These are phyloP conservation scores for Calycina marina DNA, from an alignment of 2,329 filamentous ascomycete species.

Conservation along the genomic window DNA sequence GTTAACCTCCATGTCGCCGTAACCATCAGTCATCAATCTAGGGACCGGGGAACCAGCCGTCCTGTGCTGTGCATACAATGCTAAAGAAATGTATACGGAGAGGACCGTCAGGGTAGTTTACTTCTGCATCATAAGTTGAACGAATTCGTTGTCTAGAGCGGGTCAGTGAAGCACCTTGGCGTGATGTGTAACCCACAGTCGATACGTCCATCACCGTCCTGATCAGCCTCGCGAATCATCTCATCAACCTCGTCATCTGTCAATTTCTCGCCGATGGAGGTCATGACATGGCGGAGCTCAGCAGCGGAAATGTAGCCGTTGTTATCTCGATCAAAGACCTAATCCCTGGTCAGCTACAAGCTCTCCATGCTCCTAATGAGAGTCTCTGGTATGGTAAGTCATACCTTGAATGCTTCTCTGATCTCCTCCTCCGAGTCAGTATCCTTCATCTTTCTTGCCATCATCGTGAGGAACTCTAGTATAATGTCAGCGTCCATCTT, in stretches of 20 bases:
- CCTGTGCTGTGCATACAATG: too few relatives aligned
- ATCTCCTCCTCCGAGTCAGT: constrained; percentile 87
- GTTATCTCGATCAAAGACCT: constrained; percentile 79
- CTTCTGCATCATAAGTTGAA: constrained; percentile 94
- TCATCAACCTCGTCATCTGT: constrained; percentile 84
- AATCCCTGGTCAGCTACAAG: constrained; percentile 4
- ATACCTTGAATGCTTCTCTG: constrained; percentile 73
- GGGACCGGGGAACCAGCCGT: too few relatives aligned
- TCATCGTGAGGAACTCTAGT: constrained; percentile 80
- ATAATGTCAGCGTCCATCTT: constrained; percentile 18
- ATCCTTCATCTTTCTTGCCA: constrained; percentile 90
- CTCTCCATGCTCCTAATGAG: not conserved
- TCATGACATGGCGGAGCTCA: constrained; percentile 83
- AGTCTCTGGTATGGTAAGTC: constrained; percentile 7
- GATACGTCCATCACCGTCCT: constrained; percentile 78
- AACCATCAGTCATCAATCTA: too few relatives aligned
- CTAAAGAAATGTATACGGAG: too few relatives aligned
- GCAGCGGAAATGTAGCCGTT: constrained; percentile 85
- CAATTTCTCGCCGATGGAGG: constrained; percentile 80
- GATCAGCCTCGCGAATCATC: constrained; percentile 85
- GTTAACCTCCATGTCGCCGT: too few relatives aligned
- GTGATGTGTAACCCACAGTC: constrained; percentile 52
- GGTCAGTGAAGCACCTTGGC: constrained; percentile 15
- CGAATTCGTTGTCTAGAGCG: constrained; percentile 69
- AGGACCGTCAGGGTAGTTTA: constrained; percentile 28